Evolutionary conservation across 805 yeast species (phyloP).

Genomic region (Saccharomycopsis sp.): DNA sequence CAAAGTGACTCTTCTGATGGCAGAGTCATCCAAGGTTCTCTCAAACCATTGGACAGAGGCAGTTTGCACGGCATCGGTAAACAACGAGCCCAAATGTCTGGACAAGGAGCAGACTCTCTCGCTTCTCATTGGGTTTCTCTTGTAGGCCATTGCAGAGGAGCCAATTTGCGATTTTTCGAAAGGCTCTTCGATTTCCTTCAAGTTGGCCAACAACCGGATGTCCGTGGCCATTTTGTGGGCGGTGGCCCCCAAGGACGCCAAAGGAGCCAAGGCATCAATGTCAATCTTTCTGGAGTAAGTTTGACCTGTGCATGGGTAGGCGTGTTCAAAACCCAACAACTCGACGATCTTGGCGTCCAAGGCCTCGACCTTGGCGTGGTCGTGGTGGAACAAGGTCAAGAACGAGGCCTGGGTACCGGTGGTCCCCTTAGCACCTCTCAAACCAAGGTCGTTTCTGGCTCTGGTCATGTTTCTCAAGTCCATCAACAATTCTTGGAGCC

Average conservation of each 20-base stretch:
- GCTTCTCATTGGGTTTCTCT: constrained; percentile 99
- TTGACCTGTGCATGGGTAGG: constrained; percentile 97
- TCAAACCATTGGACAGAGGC: constrained; percentile 99
- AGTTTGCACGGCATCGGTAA: constrained; percentile 91
- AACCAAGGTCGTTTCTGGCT: constrained; percentile 93
- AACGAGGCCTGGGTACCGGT: constrained; percentile 99
- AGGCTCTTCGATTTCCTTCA: constrained; percentile 97
- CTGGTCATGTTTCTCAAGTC: constrained; percentile 92
- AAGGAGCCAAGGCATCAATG: constrained; percentile 86
- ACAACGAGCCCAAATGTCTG: constrained; percentile 87
- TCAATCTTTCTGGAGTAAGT: constrained; percentile 98
- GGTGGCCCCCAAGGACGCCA: constrained; percentile 90
- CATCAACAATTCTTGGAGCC: constrained; percentile 98
- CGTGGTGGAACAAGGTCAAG: constrained; percentile 89
- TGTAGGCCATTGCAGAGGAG: constrained; percentile 97
- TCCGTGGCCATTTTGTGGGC: constrained; percentile 98
- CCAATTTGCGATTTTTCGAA: constrained; percentile 98
- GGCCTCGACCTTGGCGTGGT: constrained; percentile 92
- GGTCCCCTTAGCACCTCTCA: constrained; percentile 98
- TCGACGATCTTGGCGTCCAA: constrained; percentile 90
- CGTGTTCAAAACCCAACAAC: constrained; percentile 86
- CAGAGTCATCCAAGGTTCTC: constrained; percentile 96
- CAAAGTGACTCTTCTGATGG: constrained; percentile 92
- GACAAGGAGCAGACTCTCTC: constrained; percentile 98
- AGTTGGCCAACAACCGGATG: constrained; percentile 87